A percentile compares a stretch with the other conserved stretches of the same genome.
Conservation (phyloP, 1,284 basidiomycete genomes). For the Uromyces viciae-fabae region DNA sequence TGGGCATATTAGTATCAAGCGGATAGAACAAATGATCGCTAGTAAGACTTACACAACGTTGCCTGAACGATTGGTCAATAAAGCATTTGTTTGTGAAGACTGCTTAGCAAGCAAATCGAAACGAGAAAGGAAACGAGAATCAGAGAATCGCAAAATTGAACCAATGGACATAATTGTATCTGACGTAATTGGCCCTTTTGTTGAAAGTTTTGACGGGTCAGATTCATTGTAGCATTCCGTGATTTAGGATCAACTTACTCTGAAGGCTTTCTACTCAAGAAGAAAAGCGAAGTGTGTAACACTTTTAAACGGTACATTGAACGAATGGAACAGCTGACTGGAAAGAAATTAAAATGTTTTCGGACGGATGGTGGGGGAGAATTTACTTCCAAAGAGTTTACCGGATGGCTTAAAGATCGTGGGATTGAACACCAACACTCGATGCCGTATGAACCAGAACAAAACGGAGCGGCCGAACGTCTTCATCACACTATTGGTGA, state of each 20-base stretch:
- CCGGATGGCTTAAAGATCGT: background rate
- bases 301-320: background rate
- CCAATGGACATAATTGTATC: conserved; percentile 8
- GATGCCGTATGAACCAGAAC: background rate
- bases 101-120: conserved; percentile 22
- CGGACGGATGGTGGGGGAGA: background rate
- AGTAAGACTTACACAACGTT: background rate
- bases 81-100: conserved; percentile 25
- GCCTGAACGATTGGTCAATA: background rate
- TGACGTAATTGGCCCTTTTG: conserved; percentile 11
- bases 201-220: background rate
- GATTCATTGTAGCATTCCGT: background rate
- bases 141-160: background rate
- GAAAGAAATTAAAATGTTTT: background rate
- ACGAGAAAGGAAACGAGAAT: background rate
- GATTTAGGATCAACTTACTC: conserved; percentile 6
- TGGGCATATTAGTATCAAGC: background rate
- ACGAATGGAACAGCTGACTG: background rate
- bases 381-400: background rate
- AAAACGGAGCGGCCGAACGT: background rate
- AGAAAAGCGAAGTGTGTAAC: background rate
- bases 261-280: background rate
- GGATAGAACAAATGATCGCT: background rate
- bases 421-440: background rate
- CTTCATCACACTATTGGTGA: background rate